Evolutionary conservation across 257 asterid species (phyloP), one percentile per base, ranked within the genome.

Genomic region (Hygrophila difformis): DNA sequence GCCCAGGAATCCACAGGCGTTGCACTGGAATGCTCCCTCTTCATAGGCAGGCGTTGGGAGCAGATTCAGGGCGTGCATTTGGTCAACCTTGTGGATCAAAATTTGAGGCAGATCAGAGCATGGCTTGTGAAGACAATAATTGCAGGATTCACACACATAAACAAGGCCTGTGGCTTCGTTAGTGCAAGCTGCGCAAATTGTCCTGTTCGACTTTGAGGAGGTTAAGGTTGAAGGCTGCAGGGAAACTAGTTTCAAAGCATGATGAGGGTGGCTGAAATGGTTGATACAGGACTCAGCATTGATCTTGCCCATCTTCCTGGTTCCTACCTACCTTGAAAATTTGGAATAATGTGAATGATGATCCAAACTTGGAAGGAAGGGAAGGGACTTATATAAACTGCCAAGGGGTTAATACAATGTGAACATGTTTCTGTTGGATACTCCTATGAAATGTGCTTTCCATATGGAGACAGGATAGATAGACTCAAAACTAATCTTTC

Each of bases 211-310:
- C n/a, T n/a, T n/a, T n/a, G n/a, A n/a, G n/a, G n/a, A n/a, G n/a
- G n/a, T n/a, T n/a, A n/a, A 24, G 21, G 38, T 11, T 18, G 64
- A 49, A 3, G 12, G 6, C 31, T 31, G 38, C 44, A 40, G 18
- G 56, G 57, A 49, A 40, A 40, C 39, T 4, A 49, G 51, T 19
- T 12, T 16, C 48, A 59, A 15, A 18, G 51, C 51, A 40, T 58
- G 64, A 42, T 59, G 64, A 28, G 47, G 47, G 40, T 59, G 64
- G 58, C 64, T 59, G 37, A 59, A 59, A 47, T 59, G 64, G 12
- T 12, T 33, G 11, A 58, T 40, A 4, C 11, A 17, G 5, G 49
- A 6, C 42, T 58, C 46, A 19, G 51, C 51, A 8, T 58, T 55
- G 8, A 41, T 42, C 19, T 58, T 58, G 18, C 37, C 57, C 64